These are phyloP conservation scores for Fusarium marasasianum DNA, from an alignment of 2,329 filamentous ascomycete genomes.

Conservation along the genomic window DNA sequence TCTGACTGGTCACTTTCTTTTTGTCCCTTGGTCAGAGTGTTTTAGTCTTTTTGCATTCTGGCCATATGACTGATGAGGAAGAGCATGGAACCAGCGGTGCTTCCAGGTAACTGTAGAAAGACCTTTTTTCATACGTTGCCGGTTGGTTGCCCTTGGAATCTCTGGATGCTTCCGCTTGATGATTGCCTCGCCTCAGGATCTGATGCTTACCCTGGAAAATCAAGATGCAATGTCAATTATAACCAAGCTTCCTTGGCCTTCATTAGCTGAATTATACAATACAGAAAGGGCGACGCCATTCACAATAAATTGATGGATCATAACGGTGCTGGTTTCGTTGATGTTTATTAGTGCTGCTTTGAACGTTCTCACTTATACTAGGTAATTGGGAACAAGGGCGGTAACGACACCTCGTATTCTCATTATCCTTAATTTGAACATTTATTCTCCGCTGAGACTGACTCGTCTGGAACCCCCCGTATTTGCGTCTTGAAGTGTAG, in stretches of 20 bases:
- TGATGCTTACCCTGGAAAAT: background rate
- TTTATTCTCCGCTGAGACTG: background rate
- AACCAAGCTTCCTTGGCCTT: background rate
- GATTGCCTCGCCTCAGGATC: background rate
- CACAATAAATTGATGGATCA: background rate
- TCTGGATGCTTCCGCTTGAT: background rate
- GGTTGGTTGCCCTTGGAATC: too few species aligned
- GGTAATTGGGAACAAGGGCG: background rate
- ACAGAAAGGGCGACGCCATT: rapidly evolving
- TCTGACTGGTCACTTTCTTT: background rate
- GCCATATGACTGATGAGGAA: background rate
- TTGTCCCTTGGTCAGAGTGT: background rate
- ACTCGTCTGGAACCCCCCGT: background rate
- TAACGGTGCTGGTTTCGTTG: background rate
- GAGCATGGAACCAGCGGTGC: background rate
- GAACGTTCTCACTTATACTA: background rate
- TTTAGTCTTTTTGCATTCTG: background rate
- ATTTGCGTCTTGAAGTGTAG: background rate
- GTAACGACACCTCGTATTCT: background rate
- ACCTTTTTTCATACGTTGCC: too few species aligned
- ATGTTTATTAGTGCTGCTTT: too few species aligned
- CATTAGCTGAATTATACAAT: background rate
- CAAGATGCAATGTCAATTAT: background rate
- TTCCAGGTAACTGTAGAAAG: background rate
- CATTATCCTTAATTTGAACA: background rate